Base-by-base conservation (phyloP, 129 eudicot genomes). In the Helichrysum umbraculigerum region DNA sequence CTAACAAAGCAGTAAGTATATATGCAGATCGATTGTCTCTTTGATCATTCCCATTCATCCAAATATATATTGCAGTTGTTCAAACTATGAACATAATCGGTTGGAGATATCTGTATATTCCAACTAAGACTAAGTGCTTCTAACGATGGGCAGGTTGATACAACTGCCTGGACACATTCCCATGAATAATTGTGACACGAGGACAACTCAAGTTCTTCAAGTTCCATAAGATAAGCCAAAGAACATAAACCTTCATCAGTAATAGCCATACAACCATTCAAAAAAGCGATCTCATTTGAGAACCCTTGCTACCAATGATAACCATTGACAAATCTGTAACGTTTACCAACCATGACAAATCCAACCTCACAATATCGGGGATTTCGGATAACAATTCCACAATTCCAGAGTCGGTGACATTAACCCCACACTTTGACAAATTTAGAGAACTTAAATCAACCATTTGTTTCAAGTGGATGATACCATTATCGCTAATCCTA, bases 381-480 rank as follows among this genome's bases (percentile, higher is more conserved):
- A 51, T 1, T 15, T 51, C 4, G 6, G 59, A 52, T n/a, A 17
- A 4, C 5, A 5, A 52, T 14, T 52, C 21, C 59, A 52, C 59
- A 16, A 52, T 16, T 11, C 58, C 58, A 15, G 58, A 4, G 19
- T 52, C 58, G 16, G 58, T 52, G 9, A 52, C 58, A n/a, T 52
- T 52, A 52, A 52, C 59, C 8, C 59, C 59, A 52, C 59, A 52
- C 59, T 52, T 52, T 52, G 59, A 52, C 59, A 52, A 16, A 52
- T 52, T 16, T 15, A 52, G 2, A 52, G 1, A 0, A 3, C 6
- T 0, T 52, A 52, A 52, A 5, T 1, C 7, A 52, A 1, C 21
- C 21, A 52, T 52, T 4, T 52, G 20, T 17, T 52, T 52, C 59
- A 17, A 52, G 59, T 52, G 7, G 17, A 52, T 52, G 2, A 52